Evolutionary conservation across 306 rosid genomes (phyloP), one percentile per base, ranked within the genome.

Genomic region (Hippophae tibetana): DNA sequence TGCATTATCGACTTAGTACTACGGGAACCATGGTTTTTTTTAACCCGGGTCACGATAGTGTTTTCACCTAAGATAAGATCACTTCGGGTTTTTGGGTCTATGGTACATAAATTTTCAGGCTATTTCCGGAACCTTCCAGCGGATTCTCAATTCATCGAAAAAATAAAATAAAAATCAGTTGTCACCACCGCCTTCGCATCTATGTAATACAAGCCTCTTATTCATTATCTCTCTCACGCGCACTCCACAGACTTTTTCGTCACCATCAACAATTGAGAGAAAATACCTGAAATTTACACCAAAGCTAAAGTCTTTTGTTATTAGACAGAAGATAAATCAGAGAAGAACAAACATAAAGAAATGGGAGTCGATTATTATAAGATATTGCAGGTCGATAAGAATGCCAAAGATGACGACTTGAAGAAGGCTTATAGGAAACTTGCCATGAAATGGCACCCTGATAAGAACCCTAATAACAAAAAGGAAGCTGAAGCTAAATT

Each of bases 361-460:
- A 86, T 83, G 87, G 85, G 85, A 46, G 79, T 75, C 10, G 89
- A 85, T 49, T 85, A 85, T 52, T 82, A 85, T 80, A 78, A 82
- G 78, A 23, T 75, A 55, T 67, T 85, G 76, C 82, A 85, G 72
- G 84, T 82, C 40, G 89, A 85, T 54, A 80, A 64, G 64, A 77
- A 54, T 64, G 89, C 86, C 6, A 85, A 57, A 47, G 89, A 85
- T 0, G 89, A 85, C 3, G 94, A 85, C n/a, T 64, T 82, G 81
- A 82, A 85, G 72, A 82, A 82, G 56, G 86, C 89, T 52, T 82
- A 82, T 43, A 73, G 89, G 40, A 85, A 85, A 74, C 86, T 85
- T 31, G 89, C 86, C 43, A 82, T 85, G 89, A 79, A 77, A 53
- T 85, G 89, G 88, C 93, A 85, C 48, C 93, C 87, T 13, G 93